A percentile compares a stretch with the other conserved stretches of the same genome.
phyloP scores from a whole-genome alignment of 1,139 yeast genomes.

The Kazachstania sp. region DNA sequence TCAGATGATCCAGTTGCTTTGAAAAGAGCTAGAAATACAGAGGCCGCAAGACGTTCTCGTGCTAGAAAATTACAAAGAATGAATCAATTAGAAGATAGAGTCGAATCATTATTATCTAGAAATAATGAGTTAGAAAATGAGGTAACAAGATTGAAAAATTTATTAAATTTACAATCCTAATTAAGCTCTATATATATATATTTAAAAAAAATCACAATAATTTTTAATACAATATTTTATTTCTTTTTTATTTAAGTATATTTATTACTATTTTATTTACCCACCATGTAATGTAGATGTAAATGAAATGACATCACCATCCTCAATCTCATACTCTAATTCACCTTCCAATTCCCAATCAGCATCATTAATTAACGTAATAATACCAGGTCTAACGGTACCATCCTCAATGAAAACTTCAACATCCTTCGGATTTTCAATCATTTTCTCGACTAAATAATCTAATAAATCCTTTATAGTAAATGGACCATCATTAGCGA shows the following conservation, averaged over 20 bases:
- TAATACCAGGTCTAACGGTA: slow-evolving; percentile 77
- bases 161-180: slow-evolving; percentile 31
- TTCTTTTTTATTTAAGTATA: not conserved
- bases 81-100: slow-evolving; percentile 70
- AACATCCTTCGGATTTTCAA: slow-evolving; percentile 53
- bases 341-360: slow-evolving; percentile 97
- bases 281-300: slow-evolving; percentile 97
- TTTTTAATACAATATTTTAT: not conserved
- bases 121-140: slow-evolving; percentile 53
- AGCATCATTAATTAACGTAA: slow-evolving; percentile 85
- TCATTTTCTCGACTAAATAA: slow-evolving; percentile 46
- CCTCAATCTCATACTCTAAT: slow-evolving; percentile 65
- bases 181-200: too few species aligned
- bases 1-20: slow-evolving; percentile 57
- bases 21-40: slow-evolving; percentile 91
- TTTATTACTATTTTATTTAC: too few species aligned
- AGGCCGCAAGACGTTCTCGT: slow-evolving; percentile 92
- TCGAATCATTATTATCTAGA: slow-evolving; percentile 50
- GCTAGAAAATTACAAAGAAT: slow-evolving; percentile 88
- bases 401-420: slow-evolving; percentile 78
- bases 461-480: slow-evolving; percentile 52
- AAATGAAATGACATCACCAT: slow-evolving; percentile 72
- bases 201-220: too few species aligned
- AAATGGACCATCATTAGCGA: slow-evolving; percentile 35
- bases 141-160: slow-evolving; percentile 45